phyloP scores from a whole-genome alignment of 176 grass and related monocot species.

The Miscanthus lutarioriparius region DNA sequence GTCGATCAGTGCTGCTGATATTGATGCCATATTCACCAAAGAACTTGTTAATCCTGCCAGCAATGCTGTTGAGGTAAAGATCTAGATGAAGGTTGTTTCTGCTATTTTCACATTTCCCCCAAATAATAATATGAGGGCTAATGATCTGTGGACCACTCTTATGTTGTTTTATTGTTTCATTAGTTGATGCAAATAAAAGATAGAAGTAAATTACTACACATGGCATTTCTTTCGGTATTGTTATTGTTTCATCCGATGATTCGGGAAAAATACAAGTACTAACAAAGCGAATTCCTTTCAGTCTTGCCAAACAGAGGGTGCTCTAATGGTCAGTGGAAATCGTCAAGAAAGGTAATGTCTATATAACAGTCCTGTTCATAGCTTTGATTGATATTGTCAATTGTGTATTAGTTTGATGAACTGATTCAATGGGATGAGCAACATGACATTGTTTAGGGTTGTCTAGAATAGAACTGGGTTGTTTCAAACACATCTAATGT shows the following conservation, averaged over 20 bases:
- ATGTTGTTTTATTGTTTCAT: neutral
- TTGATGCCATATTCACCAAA: conserved; percentile 26
- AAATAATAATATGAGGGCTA: neutral
- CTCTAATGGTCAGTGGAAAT: neutral
- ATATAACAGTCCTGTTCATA: neutral
- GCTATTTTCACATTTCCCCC: neutral
- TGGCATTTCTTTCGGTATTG: neutral
- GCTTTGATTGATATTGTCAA: neutral
- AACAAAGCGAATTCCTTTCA: conserved; percentile 19
- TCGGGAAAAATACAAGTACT: neutral
- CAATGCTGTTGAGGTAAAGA: neutral
- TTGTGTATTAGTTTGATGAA: neutral
- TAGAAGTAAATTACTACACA: neutral
- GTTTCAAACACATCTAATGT: neutral
- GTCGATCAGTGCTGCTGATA: conserved; percentile 32
- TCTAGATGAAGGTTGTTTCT: neutral
- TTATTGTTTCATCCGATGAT: neutral
- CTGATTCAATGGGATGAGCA: neutral
- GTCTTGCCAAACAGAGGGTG: neutral
- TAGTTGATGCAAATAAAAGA: neutral
- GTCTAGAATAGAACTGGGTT: neutral
- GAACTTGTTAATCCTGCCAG: neutral
- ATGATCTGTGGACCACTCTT: neutral
- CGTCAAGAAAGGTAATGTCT: conserved; percentile 8
- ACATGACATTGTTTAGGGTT: neutral